These are phyloP conservation scores for Diaporthe vexans DNA, from an alignment of 2,329 filamentous ascomycete genomes.

Conservation along the genomic window DNA sequence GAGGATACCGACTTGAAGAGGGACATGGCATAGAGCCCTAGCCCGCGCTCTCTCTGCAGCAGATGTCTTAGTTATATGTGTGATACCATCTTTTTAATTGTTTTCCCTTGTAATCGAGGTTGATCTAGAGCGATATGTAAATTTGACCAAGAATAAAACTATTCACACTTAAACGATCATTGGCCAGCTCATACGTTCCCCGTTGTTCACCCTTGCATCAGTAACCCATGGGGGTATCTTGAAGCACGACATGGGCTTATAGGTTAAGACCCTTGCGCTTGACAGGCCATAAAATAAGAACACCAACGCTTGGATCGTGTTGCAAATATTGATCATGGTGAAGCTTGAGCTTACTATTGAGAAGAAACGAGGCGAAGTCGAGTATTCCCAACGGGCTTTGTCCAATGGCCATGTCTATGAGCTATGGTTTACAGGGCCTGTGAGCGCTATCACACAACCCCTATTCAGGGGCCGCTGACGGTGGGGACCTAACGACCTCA, in stretches of 20 bases:
- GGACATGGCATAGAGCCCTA: not conserved
- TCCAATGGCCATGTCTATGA: too few relatives aligned
- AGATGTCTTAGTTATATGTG: not conserved
- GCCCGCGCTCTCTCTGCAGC: not conserved
- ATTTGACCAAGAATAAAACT: not conserved
- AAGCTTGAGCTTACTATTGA: too few relatives aligned
- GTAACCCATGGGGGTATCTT: too few relatives aligned
- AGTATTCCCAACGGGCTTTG: not conserved
- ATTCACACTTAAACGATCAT: not conserved
- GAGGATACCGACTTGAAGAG: slow-evolving; percentile 41
- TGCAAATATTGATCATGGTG: too few relatives aligned
- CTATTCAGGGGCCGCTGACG: not conserved
- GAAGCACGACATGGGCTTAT: too few relatives aligned
- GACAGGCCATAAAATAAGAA: too few relatives aligned
- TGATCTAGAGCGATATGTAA: not conserved
- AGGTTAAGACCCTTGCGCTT: too few relatives aligned
- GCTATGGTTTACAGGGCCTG: not conserved
- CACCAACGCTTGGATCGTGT: too few relatives aligned
- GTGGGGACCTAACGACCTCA: not conserved
- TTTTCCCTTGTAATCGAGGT: not conserved
- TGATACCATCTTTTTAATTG: slow-evolving; percentile 25
- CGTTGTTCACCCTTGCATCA: not conserved
- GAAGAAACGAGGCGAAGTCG: not conserved
- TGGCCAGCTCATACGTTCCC: not conserved
- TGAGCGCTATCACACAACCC: not conserved